phyloP scores from a whole-genome alignment of 148 eudicot genomes.

The Diospyros lotus region DNA sequence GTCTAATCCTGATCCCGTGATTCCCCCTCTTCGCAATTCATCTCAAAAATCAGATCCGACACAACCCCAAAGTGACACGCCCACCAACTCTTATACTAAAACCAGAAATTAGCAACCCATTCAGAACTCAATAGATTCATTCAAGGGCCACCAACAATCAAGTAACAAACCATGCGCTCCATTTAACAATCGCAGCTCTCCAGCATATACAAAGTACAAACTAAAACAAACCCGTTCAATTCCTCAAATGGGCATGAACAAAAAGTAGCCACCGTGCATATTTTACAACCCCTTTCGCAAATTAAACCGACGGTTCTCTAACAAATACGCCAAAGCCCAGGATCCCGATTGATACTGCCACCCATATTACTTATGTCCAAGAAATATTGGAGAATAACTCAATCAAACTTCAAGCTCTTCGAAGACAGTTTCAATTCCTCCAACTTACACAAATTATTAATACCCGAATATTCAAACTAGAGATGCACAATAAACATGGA shows the following conservation, averaged over 20 bases:
- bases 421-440: neutral
- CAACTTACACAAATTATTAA: neutral
- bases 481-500: neutral
- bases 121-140: neutral
- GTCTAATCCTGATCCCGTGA: too few species aligned
- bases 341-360: neutral
- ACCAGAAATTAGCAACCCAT: neutral
- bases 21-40: neutral
- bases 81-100: neutral
- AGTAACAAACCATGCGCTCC: slow-evolving; percentile 16
- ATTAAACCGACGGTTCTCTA: neutral
- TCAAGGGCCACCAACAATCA: neutral
- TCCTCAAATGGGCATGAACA: neutral
- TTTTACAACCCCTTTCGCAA: neutral
- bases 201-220: neutral
- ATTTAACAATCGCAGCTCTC: slow-evolving; percentile 9
- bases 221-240: neutral
- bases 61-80: neutral
- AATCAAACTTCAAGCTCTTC: too few species aligned
- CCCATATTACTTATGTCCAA: neutral
- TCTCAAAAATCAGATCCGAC: neutral
- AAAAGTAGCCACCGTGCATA: neutral
- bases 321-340: neutral
- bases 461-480: too few species aligned
- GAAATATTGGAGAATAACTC: too few species aligned